Conservation (phyloP, 1,284 basidiomycete genomes). For the Fereydounia khargensis region DNA sequence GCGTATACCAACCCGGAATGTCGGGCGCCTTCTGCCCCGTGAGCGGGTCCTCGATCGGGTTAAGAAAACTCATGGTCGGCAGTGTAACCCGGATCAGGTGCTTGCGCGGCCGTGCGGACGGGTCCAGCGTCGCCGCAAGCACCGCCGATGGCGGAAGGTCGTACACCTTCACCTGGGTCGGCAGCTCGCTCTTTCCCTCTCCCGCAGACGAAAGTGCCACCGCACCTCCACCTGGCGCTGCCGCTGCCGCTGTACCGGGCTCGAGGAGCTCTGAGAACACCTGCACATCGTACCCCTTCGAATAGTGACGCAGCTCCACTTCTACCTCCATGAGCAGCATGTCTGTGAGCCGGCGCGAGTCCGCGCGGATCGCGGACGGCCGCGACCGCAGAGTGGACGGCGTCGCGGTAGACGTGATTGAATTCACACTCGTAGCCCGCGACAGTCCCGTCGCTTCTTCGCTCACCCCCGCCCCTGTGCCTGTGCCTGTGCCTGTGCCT, state of each 20-base stretch:
- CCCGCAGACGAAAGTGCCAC: slow-evolving; percentile 12
- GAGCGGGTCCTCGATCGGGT: slow-evolving; percentile 28
- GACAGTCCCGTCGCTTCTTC: slow-evolving; percentile 22
- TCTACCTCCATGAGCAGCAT: slow-evolving; percentile 46
- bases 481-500: slow-evolving; percentile 19
- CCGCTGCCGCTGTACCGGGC: not conserved
- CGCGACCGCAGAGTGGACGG: slow-evolving; percentile 21
- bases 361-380: slow-evolving; percentile 27
- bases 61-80: slow-evolving; percentile 26
- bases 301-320: slow-evolving; percentile 51
- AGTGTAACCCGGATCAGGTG: slow-evolving; percentile 48
- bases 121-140: slow-evolving; percentile 50
- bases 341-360: slow-evolving; percentile 28
- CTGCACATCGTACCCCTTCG: slow-evolving; percentile 48
- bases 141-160: slow-evolving; percentile 53
- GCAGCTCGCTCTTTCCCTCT: slow-evolving; percentile 23
- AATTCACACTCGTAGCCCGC: slow-evolving; percentile 32
- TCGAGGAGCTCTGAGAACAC: slow-evolving; percentile 29
- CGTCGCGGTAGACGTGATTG: slow-evolving; percentile 19
- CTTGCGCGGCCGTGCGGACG: slow-evolving; percentile 42
- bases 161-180: slow-evolving; percentile 34
- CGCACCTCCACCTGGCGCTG: not conserved
- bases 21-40: slow-evolving; percentile 23
- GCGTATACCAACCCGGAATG: slow-evolving; percentile 28
- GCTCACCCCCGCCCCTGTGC: too few relatives aligned